These are phyloP conservation scores for Hypholoma sublateritium DNA, from an alignment of 768 basidiomycete genomes.

Conservation along the genomic window DNA sequence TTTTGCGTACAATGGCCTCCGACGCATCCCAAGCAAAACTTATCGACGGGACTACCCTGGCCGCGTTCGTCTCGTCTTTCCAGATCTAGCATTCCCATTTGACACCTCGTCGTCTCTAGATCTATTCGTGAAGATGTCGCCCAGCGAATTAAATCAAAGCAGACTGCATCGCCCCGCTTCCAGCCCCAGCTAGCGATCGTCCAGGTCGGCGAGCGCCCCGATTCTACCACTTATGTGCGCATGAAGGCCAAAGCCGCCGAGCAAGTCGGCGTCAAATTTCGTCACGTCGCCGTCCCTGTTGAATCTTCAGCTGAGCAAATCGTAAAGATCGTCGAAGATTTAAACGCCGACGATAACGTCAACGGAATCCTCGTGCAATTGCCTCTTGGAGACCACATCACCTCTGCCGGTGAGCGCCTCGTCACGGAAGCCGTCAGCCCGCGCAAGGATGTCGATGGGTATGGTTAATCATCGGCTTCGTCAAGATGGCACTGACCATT, in stretches of 20 bases:
- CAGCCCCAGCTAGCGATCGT: constrained; percentile 88
- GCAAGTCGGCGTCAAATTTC: constrained; percentile 88
- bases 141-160: constrained; percentile 62
- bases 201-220: constrained; percentile 90
- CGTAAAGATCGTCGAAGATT: constrained; percentile 71
- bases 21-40: constrained; percentile 41
- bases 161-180: constrained; percentile 80
- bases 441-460: constrained; percentile 98
- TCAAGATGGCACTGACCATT: background rate
- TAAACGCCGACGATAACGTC: constrained; percentile 80
- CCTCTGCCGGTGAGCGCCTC: constrained; percentile 77
- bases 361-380: constrained; percentile 95
- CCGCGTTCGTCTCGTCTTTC: constrained; percentile 58
- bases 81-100: constrained; percentile 3
- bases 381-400: constrained; percentile 84
- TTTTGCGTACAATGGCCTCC: constrained; percentile 37
- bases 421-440: constrained; percentile 96
- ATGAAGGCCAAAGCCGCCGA: constrained; percentile 98
- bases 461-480: constrained; percentile 18
- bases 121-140: constrained; percentile 78
- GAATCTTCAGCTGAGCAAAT: constrained; percentile 74
- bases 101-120: constrained; percentile 39
- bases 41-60: constrained; percentile 83
- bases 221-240: constrained; percentile 90
- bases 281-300: constrained; percentile 73